Conservation (phyloP, 305 asterid species). For the Plantago coronopus region DNA sequence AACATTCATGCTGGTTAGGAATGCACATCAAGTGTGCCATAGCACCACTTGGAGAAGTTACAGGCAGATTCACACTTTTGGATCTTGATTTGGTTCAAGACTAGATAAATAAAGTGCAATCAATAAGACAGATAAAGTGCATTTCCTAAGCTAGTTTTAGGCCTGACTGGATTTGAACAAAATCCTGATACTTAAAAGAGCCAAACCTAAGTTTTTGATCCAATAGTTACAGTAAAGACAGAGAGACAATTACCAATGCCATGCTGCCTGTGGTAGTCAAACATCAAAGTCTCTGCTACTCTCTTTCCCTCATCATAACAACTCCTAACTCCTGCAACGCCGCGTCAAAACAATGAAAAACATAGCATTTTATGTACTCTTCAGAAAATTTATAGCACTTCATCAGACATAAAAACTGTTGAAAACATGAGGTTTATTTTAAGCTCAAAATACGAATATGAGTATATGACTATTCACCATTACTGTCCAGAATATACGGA, state of each 20-base stretch:
- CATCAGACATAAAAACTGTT: not conserved
- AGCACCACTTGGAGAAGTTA: conserved; percentile 6
- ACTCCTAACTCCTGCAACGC: conserved; percentile 84
- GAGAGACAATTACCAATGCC: conserved; percentile 61
- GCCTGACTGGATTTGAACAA: too few relatives aligned
- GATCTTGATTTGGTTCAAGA: not conserved
- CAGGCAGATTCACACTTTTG: not conserved
- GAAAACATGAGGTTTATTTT: not conserved
- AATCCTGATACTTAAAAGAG: too few relatives aligned
- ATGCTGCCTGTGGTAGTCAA: conserved; percentile 96
- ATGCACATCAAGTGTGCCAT: not conserved
- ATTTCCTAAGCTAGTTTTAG: too few relatives aligned
- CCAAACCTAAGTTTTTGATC: too few relatives aligned
- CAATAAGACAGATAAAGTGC: too few relatives aligned
- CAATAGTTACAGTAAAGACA: not conserved
- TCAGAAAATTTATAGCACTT: not conserved
- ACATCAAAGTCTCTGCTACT: conserved; percentile 98
- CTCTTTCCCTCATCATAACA: conserved; percentile 98
- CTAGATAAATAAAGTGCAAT: too few relatives aligned
- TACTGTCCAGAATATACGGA: too few relatives aligned
- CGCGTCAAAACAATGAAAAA: conserved; percentile 6
- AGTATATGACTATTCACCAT: too few relatives aligned
- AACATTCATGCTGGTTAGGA: conserved; percentile 19
- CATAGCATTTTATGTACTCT: not conserved
- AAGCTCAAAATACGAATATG: not conserved